Conservation (phyloP, 2,329 filamentous ascomycete species). For the Lachnellula cervina region DNA sequence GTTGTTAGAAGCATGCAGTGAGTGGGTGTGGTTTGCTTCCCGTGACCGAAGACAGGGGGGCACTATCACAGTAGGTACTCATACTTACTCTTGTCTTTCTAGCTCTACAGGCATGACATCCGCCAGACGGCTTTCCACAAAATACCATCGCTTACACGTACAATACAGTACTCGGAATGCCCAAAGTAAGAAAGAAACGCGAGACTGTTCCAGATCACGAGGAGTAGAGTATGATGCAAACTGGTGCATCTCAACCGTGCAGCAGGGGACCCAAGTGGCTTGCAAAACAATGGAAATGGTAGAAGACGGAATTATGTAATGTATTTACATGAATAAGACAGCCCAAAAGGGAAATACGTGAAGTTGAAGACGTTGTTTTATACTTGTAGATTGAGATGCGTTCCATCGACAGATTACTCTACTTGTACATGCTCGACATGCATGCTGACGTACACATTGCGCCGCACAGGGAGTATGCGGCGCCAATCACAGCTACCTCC, state of each 20-base stretch:
- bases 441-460: too few relatives aligned
- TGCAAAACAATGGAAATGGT: background rate
- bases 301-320: background rate
- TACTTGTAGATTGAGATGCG: background rate
- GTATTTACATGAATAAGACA: background rate
- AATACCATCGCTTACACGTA: slow-evolving; percentile 45
- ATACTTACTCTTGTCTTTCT: slow-evolving; percentile 48
- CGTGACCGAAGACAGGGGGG: too few relatives aligned
- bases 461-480: background rate
- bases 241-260: background rate
- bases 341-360: slow-evolving; percentile 7
- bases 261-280: background rate
- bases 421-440: too few relatives aligned
- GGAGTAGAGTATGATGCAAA: background rate
- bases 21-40: background rate
- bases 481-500: background rate
- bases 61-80: background rate
- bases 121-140: slow-evolving; percentile 53
- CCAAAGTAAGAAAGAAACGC: too few relatives aligned
- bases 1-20: background rate
- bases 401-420: background rate
- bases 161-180: background rate
- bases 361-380: slow-evolving; percentile 1
- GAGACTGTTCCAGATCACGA: background rate
- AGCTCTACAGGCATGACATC: slow-evolving; percentile 50